Base-by-base conservation (phyloP, 345 rosid species). In the Bretschneidera sinensis region DNA sequence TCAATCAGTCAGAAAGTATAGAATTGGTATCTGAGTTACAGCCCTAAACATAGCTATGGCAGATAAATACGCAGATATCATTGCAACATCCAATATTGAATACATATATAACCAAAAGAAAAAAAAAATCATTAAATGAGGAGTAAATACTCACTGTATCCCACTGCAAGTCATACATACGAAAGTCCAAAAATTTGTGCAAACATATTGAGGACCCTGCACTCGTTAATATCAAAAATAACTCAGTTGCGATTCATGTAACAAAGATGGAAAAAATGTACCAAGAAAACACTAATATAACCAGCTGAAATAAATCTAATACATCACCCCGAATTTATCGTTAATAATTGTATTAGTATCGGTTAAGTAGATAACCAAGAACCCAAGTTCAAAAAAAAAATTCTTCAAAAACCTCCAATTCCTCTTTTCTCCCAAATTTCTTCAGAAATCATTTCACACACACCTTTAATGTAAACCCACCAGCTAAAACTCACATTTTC, bases 161-260 rank as follows among this genome's bases (percentile, higher is more conserved):
- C 99, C 99, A 51, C 99, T 67, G 82, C 99, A 94, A 71, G 87
- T 75, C 81, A 78, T 78, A 67, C 99, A 94, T 59, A 94, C 74
- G 58, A 94, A 94, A 9, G 97, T 90, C 97, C 96, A 94, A 71
- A 94, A 94, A 61, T 83, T 90, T 11, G 91, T 90, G 58, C 97
- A 94, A 66, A 90, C 96, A 71, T 84, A 90, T 71, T 90, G 99
- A 48, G 99, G 99, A 63, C 92, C 96, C 97, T 94, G 97, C 85
- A 81, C 43, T 70, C 62, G 20, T 45, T 61, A 52, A 67, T 11
- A 63, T 39, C n/a, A 54, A 20, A 64, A 62, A 58, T n/a, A 35
- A n/a, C 18, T 51, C 19, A 51, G 45, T 7, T 39, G 45, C 45
- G 10, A 9, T 39, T 39, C 45, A 39, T 1, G 45, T 5, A 9